Evolutionary conservation across 192 early-diverging fungal species (phyloP).

Genomic region (Rhizophagus sp.): DNA sequence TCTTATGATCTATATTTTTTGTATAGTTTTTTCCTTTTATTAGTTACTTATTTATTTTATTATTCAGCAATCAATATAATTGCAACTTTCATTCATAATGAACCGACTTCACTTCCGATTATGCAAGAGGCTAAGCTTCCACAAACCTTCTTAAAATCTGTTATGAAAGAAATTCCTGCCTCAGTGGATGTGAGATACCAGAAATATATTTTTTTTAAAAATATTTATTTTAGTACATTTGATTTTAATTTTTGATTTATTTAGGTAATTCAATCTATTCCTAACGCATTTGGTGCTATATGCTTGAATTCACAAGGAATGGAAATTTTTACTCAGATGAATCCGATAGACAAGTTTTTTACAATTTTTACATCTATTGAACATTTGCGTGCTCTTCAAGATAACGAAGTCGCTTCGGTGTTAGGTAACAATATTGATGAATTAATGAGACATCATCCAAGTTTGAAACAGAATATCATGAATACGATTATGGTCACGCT

Average conservation of each 20-base stretch:
- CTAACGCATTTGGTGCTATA: conserved; percentile 94
- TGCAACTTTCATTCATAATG: conserved; percentile 97
- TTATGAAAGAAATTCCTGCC: conserved; percentile 72
- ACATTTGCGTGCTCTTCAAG: conserved; percentile 75
- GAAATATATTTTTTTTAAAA: not conserved
- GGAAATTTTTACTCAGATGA: conserved; percentile 74
- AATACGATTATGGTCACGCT: conserved; percentile 69
- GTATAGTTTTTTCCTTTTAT: not conserved
- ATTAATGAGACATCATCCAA: conserved; percentile 93
- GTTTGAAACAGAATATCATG: conserved; percentile 74
- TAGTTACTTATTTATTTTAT: conserved; percentile 27
- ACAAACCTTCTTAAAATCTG: conserved; percentile 72
- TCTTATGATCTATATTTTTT: not conserved
- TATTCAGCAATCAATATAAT: conserved; percentile 83
- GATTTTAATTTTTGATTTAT: not conserved
- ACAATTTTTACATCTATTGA: conserved; percentile 73
- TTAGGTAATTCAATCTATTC: conserved; percentile 70
- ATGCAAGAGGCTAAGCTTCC: conserved; percentile 92
- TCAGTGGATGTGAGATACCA: conserved; percentile 73
- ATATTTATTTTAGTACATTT: not conserved
- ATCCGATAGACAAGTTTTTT: conserved; percentile 74
- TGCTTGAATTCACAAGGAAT: conserved; percentile 89
- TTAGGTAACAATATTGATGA: conserved; percentile 92
- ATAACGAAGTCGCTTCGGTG: conserved; percentile 80
- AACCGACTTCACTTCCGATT: conserved; percentile 91